Evolutionary conservation across 2,329 filamentous ascomycete species (phyloP).

Genomic region (Xylariaceae sp.): DNA sequence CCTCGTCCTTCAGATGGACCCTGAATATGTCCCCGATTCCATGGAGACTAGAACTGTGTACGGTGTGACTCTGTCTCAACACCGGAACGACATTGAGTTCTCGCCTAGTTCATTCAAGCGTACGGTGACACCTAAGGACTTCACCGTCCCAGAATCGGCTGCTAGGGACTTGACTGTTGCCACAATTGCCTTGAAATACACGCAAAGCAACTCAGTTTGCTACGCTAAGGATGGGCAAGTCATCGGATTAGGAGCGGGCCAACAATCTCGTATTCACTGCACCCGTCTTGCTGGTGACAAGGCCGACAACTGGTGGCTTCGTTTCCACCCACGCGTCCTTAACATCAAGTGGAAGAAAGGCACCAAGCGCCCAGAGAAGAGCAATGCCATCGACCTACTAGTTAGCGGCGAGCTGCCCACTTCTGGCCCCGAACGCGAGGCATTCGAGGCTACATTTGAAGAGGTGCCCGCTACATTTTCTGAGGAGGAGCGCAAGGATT

Average conservation of each 20-base stretch:
- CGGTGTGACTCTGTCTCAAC: conserved; percentile 80
- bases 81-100: conserved; percentile 88
- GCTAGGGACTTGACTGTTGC: conserved; percentile 88
- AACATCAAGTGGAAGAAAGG: conserved; percentile 95
- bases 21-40: conserved; percentile 72
- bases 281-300: conserved; percentile 96
- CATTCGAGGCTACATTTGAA: conserved; percentile 86
- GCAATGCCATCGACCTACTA: conserved; percentile 93
- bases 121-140: conserved; percentile 80
- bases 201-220: conserved; percentile 98
- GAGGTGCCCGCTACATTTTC: conserved; percentile 80
- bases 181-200: conserved; percentile 97
- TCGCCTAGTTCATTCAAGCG: conserved; percentile 77
- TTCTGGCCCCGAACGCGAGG: conserved; percentile 73
- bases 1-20: conserved; percentile 91
- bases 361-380: conserved; percentile 93
- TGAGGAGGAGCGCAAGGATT: conserved; percentile 74
- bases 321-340: conserved; percentile 87
- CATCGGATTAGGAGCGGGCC: conserved; percentile 88
- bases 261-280: conserved; percentile 98
- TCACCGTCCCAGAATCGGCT: conserved; percentile 70
- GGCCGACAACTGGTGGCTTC: conserved; percentile 99
- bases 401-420: conserved; percentile 86
- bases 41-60: conserved; percentile 85
- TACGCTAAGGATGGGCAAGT: conserved; percentile 93